Conservation (phyloP, 805 yeast species). For the Cyberlindnera mrakii region DNA sequence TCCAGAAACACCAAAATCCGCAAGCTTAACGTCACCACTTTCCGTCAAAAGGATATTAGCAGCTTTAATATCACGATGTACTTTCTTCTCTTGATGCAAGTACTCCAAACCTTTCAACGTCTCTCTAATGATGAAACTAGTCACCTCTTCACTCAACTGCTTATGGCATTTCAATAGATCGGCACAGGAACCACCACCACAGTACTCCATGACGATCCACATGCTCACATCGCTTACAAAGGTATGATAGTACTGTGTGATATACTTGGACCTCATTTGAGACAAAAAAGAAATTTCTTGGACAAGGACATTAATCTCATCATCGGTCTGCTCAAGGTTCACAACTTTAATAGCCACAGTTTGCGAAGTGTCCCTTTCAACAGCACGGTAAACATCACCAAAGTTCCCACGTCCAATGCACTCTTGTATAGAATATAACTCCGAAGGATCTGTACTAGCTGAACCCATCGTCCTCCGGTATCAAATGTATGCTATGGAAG, state of each 20-base stretch:
- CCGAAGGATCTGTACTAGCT: slow-evolving; percentile 20
- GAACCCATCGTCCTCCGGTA: slow-evolving; percentile 1
- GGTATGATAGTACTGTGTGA: slow-evolving; percentile 64
- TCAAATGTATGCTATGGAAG: too few species aligned
- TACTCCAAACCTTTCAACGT: slow-evolving; percentile 68
- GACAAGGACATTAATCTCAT: slow-evolving; percentile 62
- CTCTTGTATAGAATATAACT: slow-evolving; percentile 33
- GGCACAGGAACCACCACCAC: slow-evolving; percentile 91
- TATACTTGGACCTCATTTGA: slow-evolving; percentile 50
- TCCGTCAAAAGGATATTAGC: slow-evolving; percentile 79
- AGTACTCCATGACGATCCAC: slow-evolving; percentile 92
- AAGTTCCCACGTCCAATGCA: slow-evolving; percentile 82
- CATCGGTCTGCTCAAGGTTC: slow-evolving; percentile 72
- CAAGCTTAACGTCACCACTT: slow-evolving; percentile 68
- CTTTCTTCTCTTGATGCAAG: slow-evolving; percentile 66
- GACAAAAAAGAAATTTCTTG: slow-evolving; percentile 77
- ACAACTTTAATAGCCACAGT: slow-evolving; percentile 84
- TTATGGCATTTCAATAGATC: slow-evolving; percentile 59
- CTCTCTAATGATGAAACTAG: slow-evolving; percentile 56
- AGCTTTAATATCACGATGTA: slow-evolving; percentile 87
- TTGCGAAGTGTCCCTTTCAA: slow-evolving; percentile 25
- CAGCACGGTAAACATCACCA: slow-evolving; percentile 77
- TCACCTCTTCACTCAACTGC: slow-evolving; percentile 50
- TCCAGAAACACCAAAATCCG: slow-evolving; percentile 92
- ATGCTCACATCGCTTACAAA: slow-evolving; percentile 58